Conservation (phyloP, 495 filamentous ascomycete genomes). For the Cercophora newfieldiana region DNA sequence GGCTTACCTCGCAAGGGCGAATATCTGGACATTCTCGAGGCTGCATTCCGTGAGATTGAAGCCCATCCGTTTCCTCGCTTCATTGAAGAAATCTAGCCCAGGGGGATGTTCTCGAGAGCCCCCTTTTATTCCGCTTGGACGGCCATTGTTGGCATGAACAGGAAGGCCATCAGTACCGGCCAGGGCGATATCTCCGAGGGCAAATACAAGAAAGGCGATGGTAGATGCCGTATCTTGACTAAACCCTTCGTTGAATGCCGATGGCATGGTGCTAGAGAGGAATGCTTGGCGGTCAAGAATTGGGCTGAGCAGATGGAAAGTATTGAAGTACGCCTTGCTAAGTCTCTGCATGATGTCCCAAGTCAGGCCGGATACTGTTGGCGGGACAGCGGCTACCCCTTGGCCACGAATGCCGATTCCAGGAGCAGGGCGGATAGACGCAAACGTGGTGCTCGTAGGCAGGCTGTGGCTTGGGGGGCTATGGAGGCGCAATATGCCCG, state of each 20-base stretch:
- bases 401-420: background rate
- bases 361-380: conserved; percentile 32
- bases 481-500: conserved; percentile 46
- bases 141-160: conserved; percentile 44
- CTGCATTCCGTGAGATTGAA: conserved; percentile 56
- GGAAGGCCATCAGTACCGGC: conserved; percentile 48
- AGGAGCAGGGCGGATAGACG: background rate
- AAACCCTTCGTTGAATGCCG: conserved; percentile 51
- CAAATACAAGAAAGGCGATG: conserved; percentile 57
- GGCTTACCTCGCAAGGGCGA: conserved; percentile 53
- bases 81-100: conserved; percentile 59
- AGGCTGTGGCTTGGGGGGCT: conserved; percentile 7
- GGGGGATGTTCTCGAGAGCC: conserved; percentile 51
- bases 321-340: conserved; percentile 56
- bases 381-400: background rate
- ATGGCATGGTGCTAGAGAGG: conserved; percentile 45
- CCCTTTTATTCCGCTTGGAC: conserved; percentile 54
- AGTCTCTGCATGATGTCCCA: conserved; percentile 53
- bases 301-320: conserved; percentile 56
- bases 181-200: conserved; percentile 56
- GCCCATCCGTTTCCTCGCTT: conserved; percentile 58
- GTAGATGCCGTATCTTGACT: conserved; percentile 49
- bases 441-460: conserved; percentile 11
- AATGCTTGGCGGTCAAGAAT: conserved; percentile 57
- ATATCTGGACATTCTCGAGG: conserved; percentile 59